Conservation (phyloP, 179 eudicot genomes). For the Vitellaria paradoxa region DNA sequence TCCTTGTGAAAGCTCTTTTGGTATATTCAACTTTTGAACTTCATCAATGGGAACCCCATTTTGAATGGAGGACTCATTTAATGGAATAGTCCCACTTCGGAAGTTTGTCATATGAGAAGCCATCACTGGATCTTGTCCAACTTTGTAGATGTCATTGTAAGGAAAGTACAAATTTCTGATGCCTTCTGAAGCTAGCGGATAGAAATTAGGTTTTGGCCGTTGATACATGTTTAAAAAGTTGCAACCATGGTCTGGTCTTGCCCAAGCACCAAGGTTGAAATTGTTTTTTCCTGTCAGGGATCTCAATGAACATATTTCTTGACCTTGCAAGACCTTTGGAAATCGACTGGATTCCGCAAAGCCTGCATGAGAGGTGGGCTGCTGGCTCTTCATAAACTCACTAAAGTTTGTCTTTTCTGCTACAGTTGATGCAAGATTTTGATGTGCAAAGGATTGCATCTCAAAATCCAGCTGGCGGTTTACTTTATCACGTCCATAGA, state of each 20-base stretch:
- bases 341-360: constrained; percentile 60
- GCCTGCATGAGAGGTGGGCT: constrained; percentile 52
- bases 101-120: constrained; percentile 30
- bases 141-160: constrained; percentile 34
- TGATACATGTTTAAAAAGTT: constrained; percentile 38
- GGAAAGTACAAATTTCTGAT: constrained; percentile 55
- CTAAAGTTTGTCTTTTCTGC: constrained; percentile 27
- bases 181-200: constrained; percentile 85
- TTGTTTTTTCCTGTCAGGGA: constrained; percentile 54
- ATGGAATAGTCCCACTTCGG: constrained; percentile 26
- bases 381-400: constrained; percentile 41
- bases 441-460: constrained; percentile 33
- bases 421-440: constrained; percentile 30
- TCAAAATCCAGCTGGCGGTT: constrained; percentile 45
- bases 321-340: constrained; percentile 99
- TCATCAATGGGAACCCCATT: constrained; percentile 22
- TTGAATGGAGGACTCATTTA: constrained; percentile 26
- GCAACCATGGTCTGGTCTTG: constrained; percentile 42
- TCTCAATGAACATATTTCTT: constrained; percentile 85
- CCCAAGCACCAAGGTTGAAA: constrained; percentile 38
- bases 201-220: constrained; percentile 46
- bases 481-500: constrained; percentile 43
- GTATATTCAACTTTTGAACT: constrained; percentile 22
- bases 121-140: constrained; percentile 30
- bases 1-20: constrained; percentile 29